Evolutionary conservation across 2,329 filamentous ascomycete species (phyloP).

Genomic region (Hypoxylon sp.): DNA sequence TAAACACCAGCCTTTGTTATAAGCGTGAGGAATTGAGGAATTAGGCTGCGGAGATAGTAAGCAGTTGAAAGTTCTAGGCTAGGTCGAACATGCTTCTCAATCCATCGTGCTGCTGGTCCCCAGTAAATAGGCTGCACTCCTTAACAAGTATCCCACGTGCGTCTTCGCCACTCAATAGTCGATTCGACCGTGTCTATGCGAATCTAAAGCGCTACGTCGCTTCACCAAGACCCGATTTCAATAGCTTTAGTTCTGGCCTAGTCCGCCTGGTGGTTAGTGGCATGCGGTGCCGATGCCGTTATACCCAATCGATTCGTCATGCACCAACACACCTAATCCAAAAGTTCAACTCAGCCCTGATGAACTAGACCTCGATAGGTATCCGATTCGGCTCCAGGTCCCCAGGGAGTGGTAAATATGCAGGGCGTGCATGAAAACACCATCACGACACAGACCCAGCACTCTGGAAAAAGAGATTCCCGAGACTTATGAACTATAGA

Average conservation of each 20-base stretch:
- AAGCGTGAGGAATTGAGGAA: constrained; percentile 2
- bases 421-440: constrained; percentile 30
- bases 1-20: constrained; percentile 1
- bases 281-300: constrained; percentile 21
- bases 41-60: constrained; percentile 30
- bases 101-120: constrained; percentile 13
- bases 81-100: constrained; percentile 1
- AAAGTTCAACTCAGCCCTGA: constrained; percentile 40
- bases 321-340: constrained; percentile 23
- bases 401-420: constrained; percentile 29
- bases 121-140: constrained; percentile 7
- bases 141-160: constrained; percentile 13
- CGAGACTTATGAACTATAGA: constrained; percentile 26
- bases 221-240: constrained; percentile 16
- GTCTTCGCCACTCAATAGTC: constrained; percentile 17
- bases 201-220: constrained; percentile 8
- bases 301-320: constrained; percentile 37
- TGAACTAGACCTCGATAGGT: constrained; percentile 38
- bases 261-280: constrained; percentile 12
- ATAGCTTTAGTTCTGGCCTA: constrained; percentile 27
- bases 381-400: constrained; percentile 28
- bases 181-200: constrained; percentile 7
- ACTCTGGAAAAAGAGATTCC: constrained; percentile 35
- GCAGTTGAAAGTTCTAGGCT: constrained; percentile 29
- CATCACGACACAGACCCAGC: constrained; percentile 29